Evolutionary conservation across 495 filamentous ascomycete genomes (phyloP).

Genomic region (Platismatia glauca): DNA sequence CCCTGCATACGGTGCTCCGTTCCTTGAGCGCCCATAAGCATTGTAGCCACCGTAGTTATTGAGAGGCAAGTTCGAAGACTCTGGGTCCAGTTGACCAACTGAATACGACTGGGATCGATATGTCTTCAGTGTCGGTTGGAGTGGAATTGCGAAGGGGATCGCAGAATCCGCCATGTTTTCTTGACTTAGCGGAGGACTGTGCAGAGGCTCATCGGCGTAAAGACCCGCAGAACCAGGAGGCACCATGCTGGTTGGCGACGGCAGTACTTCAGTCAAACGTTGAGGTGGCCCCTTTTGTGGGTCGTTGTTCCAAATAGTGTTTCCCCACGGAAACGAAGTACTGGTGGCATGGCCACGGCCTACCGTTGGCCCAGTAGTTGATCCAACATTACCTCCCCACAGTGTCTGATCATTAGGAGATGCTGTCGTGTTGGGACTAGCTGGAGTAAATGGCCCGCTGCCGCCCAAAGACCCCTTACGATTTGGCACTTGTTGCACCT

Average conservation of each 20-base stretch:
- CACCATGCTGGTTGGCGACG: conserved; percentile 62
- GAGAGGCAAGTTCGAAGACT: conserved; percentile 39
- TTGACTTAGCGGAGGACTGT: conserved; percentile 44
- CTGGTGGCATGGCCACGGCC: conserved; percentile 50
- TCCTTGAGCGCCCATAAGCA: conserved; percentile 37
- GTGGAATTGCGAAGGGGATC: conserved; percentile 81
- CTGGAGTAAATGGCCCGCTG: conserved; percentile 57
- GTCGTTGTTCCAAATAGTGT: conserved; percentile 69
- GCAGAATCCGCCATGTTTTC: conserved; percentile 48
- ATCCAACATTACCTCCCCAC: conserved; percentile 48
- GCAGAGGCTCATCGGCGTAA: conserved; percentile 39
- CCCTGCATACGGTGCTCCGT: conserved; percentile 52
- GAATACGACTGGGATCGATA: conserved; percentile 97
- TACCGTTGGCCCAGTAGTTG: conserved; percentile 43
- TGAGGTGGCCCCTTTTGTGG: conserved; percentile 65
- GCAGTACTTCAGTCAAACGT: conserved; percentile 63
- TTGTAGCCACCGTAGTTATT: conserved; percentile 37
- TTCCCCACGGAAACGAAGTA: conserved; percentile 61
- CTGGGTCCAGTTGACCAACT: conserved; percentile 80
- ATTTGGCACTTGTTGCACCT: conserved; percentile 37
- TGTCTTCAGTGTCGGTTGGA: conserved; percentile 84
- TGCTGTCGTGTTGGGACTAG: conserved; percentile 64
- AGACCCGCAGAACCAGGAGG: conserved; percentile 39
- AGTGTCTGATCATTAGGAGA: conserved; percentile 59
- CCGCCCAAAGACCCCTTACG: conserved; percentile 43